phyloP scores from a whole-genome alignment of 768 basidiomycete species.

The Rhizopogon vulgaris region DNA sequence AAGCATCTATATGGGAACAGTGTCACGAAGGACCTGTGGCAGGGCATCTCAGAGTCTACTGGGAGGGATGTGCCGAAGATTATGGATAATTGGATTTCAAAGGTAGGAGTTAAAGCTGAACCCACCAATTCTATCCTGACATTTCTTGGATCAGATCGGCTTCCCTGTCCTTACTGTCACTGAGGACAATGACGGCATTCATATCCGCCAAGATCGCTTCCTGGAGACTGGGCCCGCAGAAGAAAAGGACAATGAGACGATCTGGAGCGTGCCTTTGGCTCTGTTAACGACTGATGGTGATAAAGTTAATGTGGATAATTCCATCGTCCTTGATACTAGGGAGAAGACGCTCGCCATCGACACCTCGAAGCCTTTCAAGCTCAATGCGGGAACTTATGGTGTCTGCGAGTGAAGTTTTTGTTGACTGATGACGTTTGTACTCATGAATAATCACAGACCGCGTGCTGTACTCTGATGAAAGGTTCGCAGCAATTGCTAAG shows the following conservation, averaged over 20 bases:
- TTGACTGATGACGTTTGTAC: neutral
- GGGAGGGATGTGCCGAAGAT: constrained; percentile 68
- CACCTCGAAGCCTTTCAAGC: constrained; percentile 74
- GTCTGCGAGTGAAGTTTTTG: constrained; percentile 57
- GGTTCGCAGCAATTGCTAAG: constrained; percentile 68
- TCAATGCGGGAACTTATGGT: constrained; percentile 85
- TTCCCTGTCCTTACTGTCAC: constrained; percentile 88
- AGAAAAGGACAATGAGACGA: constrained; percentile 79
- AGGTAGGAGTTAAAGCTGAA: constrained; percentile 34
- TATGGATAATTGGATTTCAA: constrained; percentile 90
- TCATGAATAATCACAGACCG: constrained; percentile 46
- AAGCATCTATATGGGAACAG: constrained; percentile 81
- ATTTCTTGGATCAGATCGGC: constrained; percentile 44
- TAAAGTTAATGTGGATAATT: constrained; percentile 51
- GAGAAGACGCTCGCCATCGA: constrained; percentile 68
- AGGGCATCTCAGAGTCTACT: constrained; percentile 73
- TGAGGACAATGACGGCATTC: constrained; percentile 66
- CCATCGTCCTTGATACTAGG: constrained; percentile 59
- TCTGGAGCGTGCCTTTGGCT: constrained; percentile 50
- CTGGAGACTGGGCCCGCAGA: constrained; percentile 76
- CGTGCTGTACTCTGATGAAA: constrained; percentile 78
- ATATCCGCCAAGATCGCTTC: constrained; percentile 87
- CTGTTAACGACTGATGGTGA: constrained; percentile 43
- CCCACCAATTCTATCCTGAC: neutral
- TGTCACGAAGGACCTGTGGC: constrained; percentile 82